Percentiles rank a stretch among this genome's conserved stretches.
These are phyloP conservation scores for Cyclotella distinguenda DNA, from an alignment of 108 stramenopile species.

Conservation along the genomic window DNA sequence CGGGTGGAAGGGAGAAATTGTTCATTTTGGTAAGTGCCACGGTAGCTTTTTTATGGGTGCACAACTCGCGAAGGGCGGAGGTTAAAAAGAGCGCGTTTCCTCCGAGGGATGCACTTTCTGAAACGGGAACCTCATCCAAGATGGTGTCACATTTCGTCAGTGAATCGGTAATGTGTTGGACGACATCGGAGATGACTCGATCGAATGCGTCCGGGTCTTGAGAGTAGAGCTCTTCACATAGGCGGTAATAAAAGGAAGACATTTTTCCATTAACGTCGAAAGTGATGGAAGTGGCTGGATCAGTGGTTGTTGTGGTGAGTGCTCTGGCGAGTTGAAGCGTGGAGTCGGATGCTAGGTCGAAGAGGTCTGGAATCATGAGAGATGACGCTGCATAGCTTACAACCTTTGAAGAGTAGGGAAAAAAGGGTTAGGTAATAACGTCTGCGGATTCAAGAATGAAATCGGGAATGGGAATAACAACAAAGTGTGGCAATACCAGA, in stretches of 20 bases:
- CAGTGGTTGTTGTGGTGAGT: constrained; percentile 43
- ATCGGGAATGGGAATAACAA: background rate
- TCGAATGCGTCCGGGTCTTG: constrained; percentile 63
- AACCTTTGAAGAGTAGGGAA: constrained; percentile 40
- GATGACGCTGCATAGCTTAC: constrained; percentile 77
- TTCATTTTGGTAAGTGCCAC: constrained; percentile 41
- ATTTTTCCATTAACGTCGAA: constrained; percentile 59
- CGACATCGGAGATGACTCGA: constrained; percentile 49
- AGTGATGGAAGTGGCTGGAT: constrained; percentile 58
- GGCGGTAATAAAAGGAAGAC: constrained; percentile 62
- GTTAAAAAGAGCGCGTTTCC: constrained; percentile 51
- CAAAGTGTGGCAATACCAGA: no score
- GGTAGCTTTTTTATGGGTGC: constrained; percentile 75
- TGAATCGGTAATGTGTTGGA: constrained; percentile 18
- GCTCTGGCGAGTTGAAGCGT: constrained; percentile 55
- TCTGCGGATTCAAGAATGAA: no score
- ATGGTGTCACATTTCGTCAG: constrained; percentile 57
- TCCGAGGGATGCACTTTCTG: constrained; percentile 12
- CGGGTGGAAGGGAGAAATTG: constrained; percentile 63
- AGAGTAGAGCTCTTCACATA: constrained; percentile 72
- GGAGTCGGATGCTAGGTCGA: constrained; percentile 61
- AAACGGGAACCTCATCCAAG: constrained; percentile 25
- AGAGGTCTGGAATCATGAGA: constrained; percentile 76
- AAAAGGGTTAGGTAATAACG: background rate
- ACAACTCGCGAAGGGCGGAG: constrained; percentile 61